Evolutionary conservation across 805 yeast species (phyloP), one percentile per base, ranked within the genome.

Genomic region (Saccharomycopsis oosterbeekiorum): DNA sequence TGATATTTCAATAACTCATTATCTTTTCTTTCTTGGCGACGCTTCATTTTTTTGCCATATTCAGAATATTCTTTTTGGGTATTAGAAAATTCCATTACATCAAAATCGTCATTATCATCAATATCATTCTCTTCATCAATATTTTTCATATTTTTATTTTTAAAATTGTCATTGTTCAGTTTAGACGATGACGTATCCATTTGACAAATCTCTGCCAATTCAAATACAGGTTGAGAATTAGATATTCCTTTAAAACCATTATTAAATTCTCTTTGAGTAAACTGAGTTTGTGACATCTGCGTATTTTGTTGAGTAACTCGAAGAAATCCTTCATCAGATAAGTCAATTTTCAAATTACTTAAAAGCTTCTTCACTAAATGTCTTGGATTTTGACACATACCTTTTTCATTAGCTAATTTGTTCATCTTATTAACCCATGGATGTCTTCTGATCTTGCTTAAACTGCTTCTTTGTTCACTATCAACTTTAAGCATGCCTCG

Each of bases 401-500:
- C 87, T 43, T 76, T 73, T 1, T 70, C 67, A 54, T 78, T 74
- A 14, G 81, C 73, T 51, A 82, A 75, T 3, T 72, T 67, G 65
- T 80, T 78, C 9, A 72, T 69, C 57, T 76, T 70, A 14, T 74
- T 70, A 50, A 80, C 78, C 90, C 90, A 86, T 3, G 80, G 80
- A 66, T 84, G 87, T 6, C 69, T 67, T 57, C 76, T 70, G 2
- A 84, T 70, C n/a, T 69, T 73, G 0, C 70, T 71, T 56, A 83
- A 61, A 0, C 75, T 65, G 3, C 76, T 71, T 67, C 91, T 71
- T 50, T 74, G 70, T 1, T 62, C 67, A 1, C 85, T 81, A 37
- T 80, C 74, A 0, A 81, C 77, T 60, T 79, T 81, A 65, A 86
- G 66, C 29, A 85, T 71, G 59, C 81, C 78, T 58, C 85, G 71